phyloP scores from a whole-genome alignment of 768 basidiomycete genomes.

The Cystofilobasidium capitatum region DNA sequence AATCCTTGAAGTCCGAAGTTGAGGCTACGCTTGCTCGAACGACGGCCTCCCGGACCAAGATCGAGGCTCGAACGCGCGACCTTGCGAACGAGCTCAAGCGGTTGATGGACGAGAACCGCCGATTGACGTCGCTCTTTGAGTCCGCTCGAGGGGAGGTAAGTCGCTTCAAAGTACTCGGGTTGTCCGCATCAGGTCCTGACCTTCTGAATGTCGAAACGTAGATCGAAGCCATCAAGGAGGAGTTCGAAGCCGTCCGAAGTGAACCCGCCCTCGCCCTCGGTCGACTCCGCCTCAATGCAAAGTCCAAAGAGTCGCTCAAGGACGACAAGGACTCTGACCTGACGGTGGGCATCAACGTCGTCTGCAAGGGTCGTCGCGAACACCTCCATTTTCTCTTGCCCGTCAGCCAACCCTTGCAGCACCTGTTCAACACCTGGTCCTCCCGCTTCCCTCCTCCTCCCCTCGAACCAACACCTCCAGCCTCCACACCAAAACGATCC shows the following conservation, averaged over 20 bases:
- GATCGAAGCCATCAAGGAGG: constrained; percentile 4
- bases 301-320: background rate
- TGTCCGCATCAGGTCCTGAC: too few species aligned
- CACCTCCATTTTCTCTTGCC: background rate
- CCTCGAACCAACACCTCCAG: background rate
- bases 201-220: background rate
- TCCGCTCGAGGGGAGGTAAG: background rate
- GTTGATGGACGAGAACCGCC: constrained; percentile 7
- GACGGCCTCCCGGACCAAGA: constrained; percentile 9
- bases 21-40: background rate
- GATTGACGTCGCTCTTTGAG: constrained; percentile 1
- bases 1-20: background rate
- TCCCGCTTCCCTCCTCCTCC: background rate
- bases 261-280: background rate
- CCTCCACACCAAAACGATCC: background rate
- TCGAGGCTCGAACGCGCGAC: constrained; percentile 6
- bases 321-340: background rate
- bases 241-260: background rate
- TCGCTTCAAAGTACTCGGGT: too few species aligned
- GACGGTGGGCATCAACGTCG: background rate
- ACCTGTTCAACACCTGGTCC: background rate
- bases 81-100: constrained; percentile 2
- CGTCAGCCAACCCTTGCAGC: background rate
- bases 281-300: background rate
- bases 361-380: constrained; percentile 2